These are phyloP conservation scores for Gaultheria prostrata DNA, from an alignment of 148 eudicot species.

Conservation along the genomic window DNA sequence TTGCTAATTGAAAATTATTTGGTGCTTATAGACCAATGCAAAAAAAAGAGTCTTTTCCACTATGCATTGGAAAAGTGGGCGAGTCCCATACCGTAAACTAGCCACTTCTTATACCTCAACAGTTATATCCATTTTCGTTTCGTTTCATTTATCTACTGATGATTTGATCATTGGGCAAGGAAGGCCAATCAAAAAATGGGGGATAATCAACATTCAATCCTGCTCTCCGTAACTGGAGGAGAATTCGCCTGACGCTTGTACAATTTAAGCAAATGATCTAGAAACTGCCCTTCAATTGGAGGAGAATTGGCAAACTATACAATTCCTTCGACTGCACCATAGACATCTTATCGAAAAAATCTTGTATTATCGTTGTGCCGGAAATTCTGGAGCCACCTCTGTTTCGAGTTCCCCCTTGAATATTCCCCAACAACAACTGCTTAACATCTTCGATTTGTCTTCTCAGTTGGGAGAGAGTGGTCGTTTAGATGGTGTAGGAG, in stretches of 20 bases:
- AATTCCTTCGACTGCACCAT: no score
- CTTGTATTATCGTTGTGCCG: no score
- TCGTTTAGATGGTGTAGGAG: no score
- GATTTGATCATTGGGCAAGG: not conserved
- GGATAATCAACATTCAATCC: not conserved
- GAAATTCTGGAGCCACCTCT: not conserved
- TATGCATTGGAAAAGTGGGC: not conserved
- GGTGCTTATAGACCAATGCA: not conserved
- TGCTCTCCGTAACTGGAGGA: not conserved
- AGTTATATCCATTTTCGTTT: not conserved
- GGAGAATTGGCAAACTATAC: no score
- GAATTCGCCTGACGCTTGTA: not conserved
- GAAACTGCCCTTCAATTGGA: no score
- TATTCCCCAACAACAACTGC: no score
- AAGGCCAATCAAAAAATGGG: not conserved
- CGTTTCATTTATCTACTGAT: not conserved
- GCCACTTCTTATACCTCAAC: not conserved
- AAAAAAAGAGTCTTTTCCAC: not conserved
- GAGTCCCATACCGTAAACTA: not conserved
- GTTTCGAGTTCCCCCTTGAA: no score
- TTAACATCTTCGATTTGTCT: no score
- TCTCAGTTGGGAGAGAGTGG: no score
- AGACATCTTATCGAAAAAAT: no score
- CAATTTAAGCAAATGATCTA: not conserved
- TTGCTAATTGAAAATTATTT: not conserved